Base-by-base conservation (phyloP, 345 rosid species). In the Dipteronia dyeriana region DNA sequence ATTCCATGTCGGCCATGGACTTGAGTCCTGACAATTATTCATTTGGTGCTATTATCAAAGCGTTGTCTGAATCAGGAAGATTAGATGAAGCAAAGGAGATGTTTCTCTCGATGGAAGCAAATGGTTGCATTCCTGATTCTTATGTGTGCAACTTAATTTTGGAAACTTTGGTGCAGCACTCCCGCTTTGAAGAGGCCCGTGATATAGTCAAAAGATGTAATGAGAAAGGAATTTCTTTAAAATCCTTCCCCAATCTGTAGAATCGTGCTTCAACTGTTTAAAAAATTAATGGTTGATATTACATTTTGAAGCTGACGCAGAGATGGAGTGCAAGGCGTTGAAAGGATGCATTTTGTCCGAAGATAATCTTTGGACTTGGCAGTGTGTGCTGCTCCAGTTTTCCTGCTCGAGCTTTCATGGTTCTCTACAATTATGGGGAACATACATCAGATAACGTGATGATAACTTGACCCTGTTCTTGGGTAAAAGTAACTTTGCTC, bases 11-110 rank as follows among this genome's bases (percentile, higher is more conserved):
- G 80, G 79, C 73, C 34, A 61, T 78, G 78, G 94, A 92, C 71
- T 82, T 92, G 88, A 80, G 75, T 83, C 95, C 97, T 56, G 95
- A 93, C 82, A 87, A 65, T 75, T 83, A 79, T 82, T 88, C 98
- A 22, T 94, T 86, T 69, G 63, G 79, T 72, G 82, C 81, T 68
- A 78, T 94, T 67, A 85, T 92, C 38, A 88, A 81, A 83, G 86
- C 90, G 38, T 71, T 92, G 43, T 79, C 82, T 75, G 87, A 87
- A 75, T 84, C 84, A 72, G 91, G 88, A 65, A 85, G 85, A 82
- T 80, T 68, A 67, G 82, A 70, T 76, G 95, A 88, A 86, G 97
- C 92, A 23, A 87, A 86, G 84, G 76, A 89, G 82, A 79, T 88
- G 79, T 83, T 87, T 78, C 65, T 76, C 68, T 76, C 85, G 34